Conservation (phyloP, 257 asterid species). For the Scutellaria minor region DNA sequence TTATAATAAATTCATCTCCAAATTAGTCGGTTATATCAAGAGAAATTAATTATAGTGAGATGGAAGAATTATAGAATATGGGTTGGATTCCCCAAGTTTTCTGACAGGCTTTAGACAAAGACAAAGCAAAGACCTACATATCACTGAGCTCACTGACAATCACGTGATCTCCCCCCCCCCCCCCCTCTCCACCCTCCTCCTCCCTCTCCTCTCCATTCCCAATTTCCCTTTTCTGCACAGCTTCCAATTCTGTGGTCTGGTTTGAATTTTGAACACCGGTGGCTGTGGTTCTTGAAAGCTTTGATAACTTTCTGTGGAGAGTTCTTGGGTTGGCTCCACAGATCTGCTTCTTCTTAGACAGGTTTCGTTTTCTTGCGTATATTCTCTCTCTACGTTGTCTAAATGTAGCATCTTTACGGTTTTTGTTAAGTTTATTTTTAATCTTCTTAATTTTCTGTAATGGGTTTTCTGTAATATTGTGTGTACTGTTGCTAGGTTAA, state of each 20-base stretch:
- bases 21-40: not conserved
- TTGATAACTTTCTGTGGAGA: constrained; percentile 16
- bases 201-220: constrained; percentile 34
- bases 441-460: not conserved
- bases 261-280: constrained; percentile 33
- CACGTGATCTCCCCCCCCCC: constrained; percentile 61
- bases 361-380: constrained; percentile 30
- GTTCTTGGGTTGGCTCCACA: constrained; percentile 34
- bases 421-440: not conserved
- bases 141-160: constrained; percentile 57
- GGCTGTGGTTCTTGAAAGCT: constrained; percentile 15
- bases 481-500: constrained; percentile 17
- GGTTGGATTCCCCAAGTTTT: constrained; percentile 39
- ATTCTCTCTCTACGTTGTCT: not conserved
- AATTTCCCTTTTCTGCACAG: constrained; percentile 26
- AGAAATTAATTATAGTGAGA: not conserved
- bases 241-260: constrained; percentile 36
- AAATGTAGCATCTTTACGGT: not conserved
- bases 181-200: not conserved
- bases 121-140: constrained; percentile 43
- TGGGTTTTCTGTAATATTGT: not conserved
- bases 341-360: constrained; percentile 38
- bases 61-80: not conserved
- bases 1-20: not conserved
- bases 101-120: constrained; percentile 39